Conservation (phyloP, 345 rosid species). For the Eucalyptus cloeziana region DNA sequence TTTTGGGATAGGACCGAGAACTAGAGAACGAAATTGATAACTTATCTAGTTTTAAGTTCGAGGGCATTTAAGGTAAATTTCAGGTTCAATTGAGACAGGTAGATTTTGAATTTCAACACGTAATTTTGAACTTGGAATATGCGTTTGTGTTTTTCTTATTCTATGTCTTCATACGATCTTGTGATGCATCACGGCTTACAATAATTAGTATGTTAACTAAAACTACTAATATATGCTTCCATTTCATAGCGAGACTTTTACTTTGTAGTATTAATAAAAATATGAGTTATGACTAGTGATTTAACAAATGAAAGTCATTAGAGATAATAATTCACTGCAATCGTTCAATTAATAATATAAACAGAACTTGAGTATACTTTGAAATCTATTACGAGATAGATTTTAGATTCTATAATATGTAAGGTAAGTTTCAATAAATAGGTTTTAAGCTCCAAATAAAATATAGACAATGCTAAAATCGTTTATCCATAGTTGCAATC, state of each 20-base stretch:
- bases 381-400: accelerated
- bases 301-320: too few relatives aligned
- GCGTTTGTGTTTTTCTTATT: accelerated
- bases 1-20: accelerated
- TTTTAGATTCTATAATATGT: too few relatives aligned
- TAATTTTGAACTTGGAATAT: too few relatives aligned
- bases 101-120: accelerated
- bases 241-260: too few relatives aligned
- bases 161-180: accelerated
- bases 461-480: accelerated
- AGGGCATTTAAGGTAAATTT: too few relatives aligned
- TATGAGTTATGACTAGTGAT: too few relatives aligned
- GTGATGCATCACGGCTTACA: accelerated
- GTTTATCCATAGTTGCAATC: accelerated
- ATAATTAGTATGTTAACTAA: accelerated
- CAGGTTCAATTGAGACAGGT: accelerated
- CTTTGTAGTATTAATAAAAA: too few relatives aligned
- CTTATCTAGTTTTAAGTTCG: accelerated
- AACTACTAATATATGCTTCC: too few relatives aligned
- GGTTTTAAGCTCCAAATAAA: accelerated
- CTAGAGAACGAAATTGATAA: accelerated
- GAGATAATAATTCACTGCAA: accelerated
- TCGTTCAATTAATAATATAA: accelerated
- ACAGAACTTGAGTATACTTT: accelerated
- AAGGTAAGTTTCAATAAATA: too few relatives aligned